Percentiles rank a stretch among this genome's conserved stretches.
phyloP scores from a whole-genome alignment of 129 eudicot genomes.

The Flaveria sonorensis region DNA sequence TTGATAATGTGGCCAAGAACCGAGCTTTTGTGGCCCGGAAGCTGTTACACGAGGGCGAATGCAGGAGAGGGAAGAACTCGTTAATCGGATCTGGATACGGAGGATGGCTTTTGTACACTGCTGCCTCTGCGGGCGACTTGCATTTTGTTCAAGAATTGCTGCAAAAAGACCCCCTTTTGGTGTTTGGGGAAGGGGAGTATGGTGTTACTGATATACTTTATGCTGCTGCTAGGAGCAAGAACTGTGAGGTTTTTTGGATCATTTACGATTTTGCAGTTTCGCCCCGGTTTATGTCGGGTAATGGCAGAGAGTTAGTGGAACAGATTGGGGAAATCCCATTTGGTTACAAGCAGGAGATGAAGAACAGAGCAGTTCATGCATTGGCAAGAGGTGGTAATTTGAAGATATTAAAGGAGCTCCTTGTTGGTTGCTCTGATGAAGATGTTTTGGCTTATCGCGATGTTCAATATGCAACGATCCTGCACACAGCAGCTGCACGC shows the following conservation, averaged over 20 bases:
- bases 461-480: conserved; percentile 61
- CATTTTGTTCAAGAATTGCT: conserved; percentile 62
- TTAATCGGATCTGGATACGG: conserved; percentile 79
- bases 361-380: conserved; percentile 89
- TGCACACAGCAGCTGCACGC: conserved; percentile 89
- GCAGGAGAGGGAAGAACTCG: conserved; percentile 58
- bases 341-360: conserved; percentile 77
- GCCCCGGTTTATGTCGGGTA: conserved; percentile 55
- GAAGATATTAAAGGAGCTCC: conserved; percentile 63
- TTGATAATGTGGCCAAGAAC: conserved; percentile 69
- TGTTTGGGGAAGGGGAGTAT: conserved; percentile 91
- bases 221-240: conserved; percentile 91
- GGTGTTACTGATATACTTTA: conserved; percentile 89
- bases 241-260: conserved; percentile 64
- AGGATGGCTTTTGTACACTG: conserved; percentile 93
- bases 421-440: conserved; percentile 49
- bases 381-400: conserved; percentile 91
- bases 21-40: conserved; percentile 68
- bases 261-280: conserved; percentile 62
- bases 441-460: conserved; percentile 73
- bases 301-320: conserved; percentile 51
- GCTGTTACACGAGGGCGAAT: conserved; percentile 63
- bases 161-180: conserved; percentile 74
- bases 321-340: conserved; percentile 57
- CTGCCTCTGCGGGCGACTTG: conserved; percentile 88